phyloP scores from a whole-genome alignment of 83 land plant species.

The Picea engelmannii region DNA sequence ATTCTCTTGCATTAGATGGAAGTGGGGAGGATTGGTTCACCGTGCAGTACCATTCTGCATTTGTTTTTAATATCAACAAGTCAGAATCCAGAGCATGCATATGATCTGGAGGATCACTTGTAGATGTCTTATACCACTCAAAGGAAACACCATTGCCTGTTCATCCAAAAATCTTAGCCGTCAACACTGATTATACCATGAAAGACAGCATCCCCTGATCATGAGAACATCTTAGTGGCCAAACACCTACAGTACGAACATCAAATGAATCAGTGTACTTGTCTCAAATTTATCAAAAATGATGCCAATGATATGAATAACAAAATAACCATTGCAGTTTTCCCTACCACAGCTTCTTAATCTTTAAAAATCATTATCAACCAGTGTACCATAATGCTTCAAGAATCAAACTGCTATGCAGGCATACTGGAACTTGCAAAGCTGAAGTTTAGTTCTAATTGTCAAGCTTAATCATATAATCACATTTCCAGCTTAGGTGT shows the following conservation, averaged over 20 bases:
- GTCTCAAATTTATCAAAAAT: not conserved
- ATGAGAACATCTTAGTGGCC: slow-evolving; percentile 4
- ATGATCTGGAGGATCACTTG: not conserved
- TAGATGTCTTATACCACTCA: not conserved
- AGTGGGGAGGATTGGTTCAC: not conserved
- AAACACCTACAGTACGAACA: not conserved
- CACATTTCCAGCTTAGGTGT: no score
- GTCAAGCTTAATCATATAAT: no score
- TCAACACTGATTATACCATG: not conserved
- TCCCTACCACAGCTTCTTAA: no score
- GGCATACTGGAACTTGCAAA: no score
- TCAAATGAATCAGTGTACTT: not conserved
- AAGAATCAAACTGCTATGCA: no score
- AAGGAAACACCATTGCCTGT: not conserved
- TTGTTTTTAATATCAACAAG: not conserved
- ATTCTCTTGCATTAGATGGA: not conserved
- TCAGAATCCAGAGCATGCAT: not conserved
- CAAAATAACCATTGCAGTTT: not conserved
- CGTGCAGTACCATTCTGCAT: not conserved
- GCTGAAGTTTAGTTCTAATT: no score
- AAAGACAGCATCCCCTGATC: not conserved
- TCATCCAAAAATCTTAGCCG: not conserved
- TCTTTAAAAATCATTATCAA: no score
- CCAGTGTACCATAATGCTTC: no score
- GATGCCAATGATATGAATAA: not conserved